Conservation (phyloP, 2,329 filamentous ascomycete genomes). For the Penicillium sp. region DNA sequence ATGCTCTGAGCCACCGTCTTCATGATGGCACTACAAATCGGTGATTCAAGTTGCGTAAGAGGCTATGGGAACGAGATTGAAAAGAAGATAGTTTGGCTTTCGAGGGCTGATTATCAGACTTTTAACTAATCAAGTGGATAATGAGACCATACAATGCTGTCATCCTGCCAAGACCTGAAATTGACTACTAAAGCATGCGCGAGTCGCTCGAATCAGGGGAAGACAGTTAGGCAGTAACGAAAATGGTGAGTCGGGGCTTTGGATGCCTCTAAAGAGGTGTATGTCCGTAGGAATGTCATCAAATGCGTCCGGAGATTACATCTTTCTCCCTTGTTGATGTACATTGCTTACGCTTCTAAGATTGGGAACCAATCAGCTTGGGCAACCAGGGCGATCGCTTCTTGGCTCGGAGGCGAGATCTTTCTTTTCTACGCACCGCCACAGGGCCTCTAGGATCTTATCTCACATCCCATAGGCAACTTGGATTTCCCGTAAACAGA, state of each 20-base stretch:
- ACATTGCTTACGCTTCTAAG: background rate
- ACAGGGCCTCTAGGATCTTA: too few species aligned
- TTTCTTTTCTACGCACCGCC: background rate
- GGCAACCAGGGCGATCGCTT: background rate
- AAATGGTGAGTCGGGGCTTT: background rate
- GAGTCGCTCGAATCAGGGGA: background rate
- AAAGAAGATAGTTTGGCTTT: background rate
- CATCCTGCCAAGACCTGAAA: background rate
- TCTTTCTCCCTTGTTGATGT: background rate
- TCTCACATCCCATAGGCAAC: too few species aligned
- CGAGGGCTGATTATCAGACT: background rate
- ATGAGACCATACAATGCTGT: background rate
- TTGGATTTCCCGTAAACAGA: too few species aligned
- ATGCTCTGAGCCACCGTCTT: conserved; percentile 5
- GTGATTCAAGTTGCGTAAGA: background rate
- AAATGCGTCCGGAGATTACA: background rate
- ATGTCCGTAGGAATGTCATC: background rate
- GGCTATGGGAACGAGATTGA: background rate
- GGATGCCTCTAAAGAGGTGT: background rate
- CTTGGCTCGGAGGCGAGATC: background rate
- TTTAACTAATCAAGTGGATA: background rate
- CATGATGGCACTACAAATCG: conserved; percentile 1
- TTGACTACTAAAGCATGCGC: background rate
- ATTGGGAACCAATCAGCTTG: background rate
- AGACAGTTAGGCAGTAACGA: background rate